A percentile compares a stretch with the other conserved stretches of the same genome.
phyloP scores from a whole-genome alignment of 768 basidiomycete genomes.

The Suillus decipiens region DNA sequence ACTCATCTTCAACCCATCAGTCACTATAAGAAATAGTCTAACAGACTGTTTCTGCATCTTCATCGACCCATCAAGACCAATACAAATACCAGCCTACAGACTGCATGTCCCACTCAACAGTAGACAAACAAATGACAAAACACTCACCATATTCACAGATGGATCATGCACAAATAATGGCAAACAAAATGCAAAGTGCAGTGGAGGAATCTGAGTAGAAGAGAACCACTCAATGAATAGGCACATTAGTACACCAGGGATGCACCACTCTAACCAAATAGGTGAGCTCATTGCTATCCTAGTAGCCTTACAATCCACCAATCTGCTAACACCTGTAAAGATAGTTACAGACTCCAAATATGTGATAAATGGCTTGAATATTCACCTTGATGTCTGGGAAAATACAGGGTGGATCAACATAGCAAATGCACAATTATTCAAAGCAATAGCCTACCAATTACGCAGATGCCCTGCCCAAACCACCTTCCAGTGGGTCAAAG shows the following conservation, averaged over 20 bases:
- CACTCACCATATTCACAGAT: slow-evolving; percentile 23
- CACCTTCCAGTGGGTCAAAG: neutral
- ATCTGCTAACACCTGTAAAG: neutral
- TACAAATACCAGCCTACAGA: neutral
- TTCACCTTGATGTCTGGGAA: neutral
- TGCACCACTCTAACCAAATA: slow-evolving; percentile 15
- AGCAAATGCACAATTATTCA: neutral
- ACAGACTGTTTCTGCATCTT: slow-evolving; percentile 1
- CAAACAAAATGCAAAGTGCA: slow-evolving; percentile 16
- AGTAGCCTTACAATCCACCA: neutral
- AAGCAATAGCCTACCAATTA: neutral
- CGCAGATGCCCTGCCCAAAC: neutral
- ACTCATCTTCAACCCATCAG: slow-evolving; percentile 1
- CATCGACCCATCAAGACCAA: rapidly evolving
- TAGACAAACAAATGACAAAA: rapidly evolving
- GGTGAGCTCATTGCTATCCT: slow-evolving; percentile 17
- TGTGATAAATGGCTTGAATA: neutral
- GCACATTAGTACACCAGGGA: neutral
- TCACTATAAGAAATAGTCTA: neutral
- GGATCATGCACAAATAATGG: slow-evolving; percentile 26
- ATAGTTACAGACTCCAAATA: neutral
- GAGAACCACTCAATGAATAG: neutral
- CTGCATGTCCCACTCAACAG: neutral
- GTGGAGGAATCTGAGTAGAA: slow-evolving; percentile 15
- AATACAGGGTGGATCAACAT: no score